Base-by-base conservation (phyloP, 1,284 basidiomycete species). In the Athelia sp. region DNA sequence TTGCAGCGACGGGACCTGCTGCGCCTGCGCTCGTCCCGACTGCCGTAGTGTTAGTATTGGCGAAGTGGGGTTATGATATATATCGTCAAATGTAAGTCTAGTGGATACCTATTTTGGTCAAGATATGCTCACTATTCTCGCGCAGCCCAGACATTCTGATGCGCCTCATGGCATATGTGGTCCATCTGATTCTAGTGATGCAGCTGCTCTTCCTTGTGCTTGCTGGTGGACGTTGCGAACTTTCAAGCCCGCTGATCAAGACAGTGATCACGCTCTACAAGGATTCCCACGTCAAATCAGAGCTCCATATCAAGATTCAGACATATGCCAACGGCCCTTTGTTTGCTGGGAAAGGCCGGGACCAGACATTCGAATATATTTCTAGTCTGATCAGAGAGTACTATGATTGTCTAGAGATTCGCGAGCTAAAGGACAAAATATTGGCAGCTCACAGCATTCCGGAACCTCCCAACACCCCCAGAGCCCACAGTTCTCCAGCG, bases 1-100 rank as follows among this genome's bases (percentile, higher is more conserved):
- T 40, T 29, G 36, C 15, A 6, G 36, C 8, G 8, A 40, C 19
- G 9, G 36, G 36, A n/a, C 36, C 36, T 21, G 56, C 54, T 15
- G 55, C 52, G 9, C 61, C 58, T 4, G 56, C 65, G 43, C 58
- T 61, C 6, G 46, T 62, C 22, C 58, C 62, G 15, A 57, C 63
- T 26, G 55, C 54, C 19, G 58, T 55, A n/a, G 34, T 50, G 10
- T 14, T 58, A n/a, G 58, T 59, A 3, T 32, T 61, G 9, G 60
- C 54, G 4, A 57, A 48, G 47, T 66, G 55, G 64, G 54, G 55
- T 1, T 54, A 56, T 26, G 50, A 58, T 11, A 43, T 52, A 2
- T 54, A 61, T 46, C 50, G 52, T 19, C 51, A 57, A 48, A 56
- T 58, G 56, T 61, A 47, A 52, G 52, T 29, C 13, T 13, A 6